These are phyloP conservation scores for Clathrospora elynae DNA, from an alignment of 2,329 filamentous ascomycete species.

Conservation along the genomic window DNA sequence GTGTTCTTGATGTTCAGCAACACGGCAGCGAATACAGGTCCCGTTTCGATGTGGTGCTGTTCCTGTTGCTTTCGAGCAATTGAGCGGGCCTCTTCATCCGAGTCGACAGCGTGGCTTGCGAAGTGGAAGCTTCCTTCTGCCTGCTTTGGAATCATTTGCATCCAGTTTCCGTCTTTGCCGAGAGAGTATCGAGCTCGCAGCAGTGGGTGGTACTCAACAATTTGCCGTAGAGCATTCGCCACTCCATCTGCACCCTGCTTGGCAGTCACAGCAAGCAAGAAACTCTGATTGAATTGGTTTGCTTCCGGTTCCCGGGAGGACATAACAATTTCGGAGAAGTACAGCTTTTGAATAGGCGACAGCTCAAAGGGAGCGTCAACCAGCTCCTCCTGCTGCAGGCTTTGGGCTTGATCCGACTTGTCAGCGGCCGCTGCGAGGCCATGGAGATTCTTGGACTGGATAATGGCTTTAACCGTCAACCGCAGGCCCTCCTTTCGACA, in stretches of 20 bases:
- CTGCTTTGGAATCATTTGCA: constrained; percentile 18
- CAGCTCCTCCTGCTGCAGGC: constrained; percentile 3
- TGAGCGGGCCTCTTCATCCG: constrained; percentile 14
- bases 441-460: neutral
- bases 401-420: constrained; percentile 1
- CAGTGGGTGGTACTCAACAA: constrained; percentile 22
- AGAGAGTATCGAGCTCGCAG: constrained; percentile 20
- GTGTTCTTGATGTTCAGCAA: constrained; percentile 25
- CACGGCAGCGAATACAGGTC: constrained; percentile 24
- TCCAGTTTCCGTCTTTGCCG: constrained; percentile 18
- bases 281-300: constrained; percentile 6
- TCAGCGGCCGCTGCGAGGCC: neutral
- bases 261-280: constrained; percentile 3
- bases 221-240: neutral
- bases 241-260: neutral
- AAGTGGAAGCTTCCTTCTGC: constrained; percentile 17
- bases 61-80: constrained; percentile 13
- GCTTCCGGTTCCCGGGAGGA: neutral
- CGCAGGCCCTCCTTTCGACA: neutral
- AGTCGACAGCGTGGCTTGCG: constrained; percentile 8
- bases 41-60: neutral
- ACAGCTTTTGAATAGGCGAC: constrained; percentile 22
- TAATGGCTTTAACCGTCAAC: neutral
- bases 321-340: constrained; percentile 7
- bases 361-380: constrained; percentile 15